phyloP scores from a whole-genome alignment of 2,329 filamentous ascomycete species.

The Bisporella sp. region DNA sequence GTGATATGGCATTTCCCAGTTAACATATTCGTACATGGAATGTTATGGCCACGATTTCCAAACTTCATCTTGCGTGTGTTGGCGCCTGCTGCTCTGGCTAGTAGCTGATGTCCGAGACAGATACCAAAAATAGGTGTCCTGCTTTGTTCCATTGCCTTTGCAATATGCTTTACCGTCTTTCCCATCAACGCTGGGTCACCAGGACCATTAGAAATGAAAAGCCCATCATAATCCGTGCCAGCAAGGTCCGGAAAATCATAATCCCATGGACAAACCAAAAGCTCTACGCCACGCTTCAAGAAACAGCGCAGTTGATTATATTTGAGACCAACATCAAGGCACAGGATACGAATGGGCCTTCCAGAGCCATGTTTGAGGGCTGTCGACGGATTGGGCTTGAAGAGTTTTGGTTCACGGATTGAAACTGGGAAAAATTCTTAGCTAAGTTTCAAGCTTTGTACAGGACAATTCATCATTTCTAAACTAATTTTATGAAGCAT shows the following conservation, averaged over 20 bases:
- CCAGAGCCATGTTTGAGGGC: slow-evolving; percentile 84
- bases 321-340: slow-evolving; percentile 95
- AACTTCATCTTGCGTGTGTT: slow-evolving; percentile 96
- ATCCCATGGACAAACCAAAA: slow-evolving; percentile 92
- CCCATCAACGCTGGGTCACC: slow-evolving; percentile 87
- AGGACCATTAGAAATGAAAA: slow-evolving; percentile 97
- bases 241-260: slow-evolving; percentile 77
- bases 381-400: slow-evolving; percentile 63
- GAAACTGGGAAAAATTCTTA: slow-evolving; percentile 56
- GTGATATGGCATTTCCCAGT: slow-evolving; percentile 98
- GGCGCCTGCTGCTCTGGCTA: slow-evolving; percentile 82
- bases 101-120: slow-evolving; percentile 88
- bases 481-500: too few relatives aligned
- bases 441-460: too few relatives aligned
- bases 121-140: slow-evolving; percentile 91
- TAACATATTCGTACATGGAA: slow-evolving; percentile 92
- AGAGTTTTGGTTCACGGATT: slow-evolving; percentile 77
- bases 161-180: slow-evolving; percentile 72
- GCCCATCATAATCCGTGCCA: slow-evolving; percentile 83
- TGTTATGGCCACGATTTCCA: slow-evolving; percentile 97
- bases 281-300: slow-evolving; percentile 83
- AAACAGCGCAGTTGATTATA: slow-evolving; percentile 97
- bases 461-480: too few relatives aligned
- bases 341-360: slow-evolving; percentile 78
- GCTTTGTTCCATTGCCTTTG: slow-evolving; percentile 67